These are phyloP conservation scores for Colletotrichum euphorbiae DNA, from an alignment of 2,329 filamentous ascomycete genomes.

Conservation along the genomic window DNA sequence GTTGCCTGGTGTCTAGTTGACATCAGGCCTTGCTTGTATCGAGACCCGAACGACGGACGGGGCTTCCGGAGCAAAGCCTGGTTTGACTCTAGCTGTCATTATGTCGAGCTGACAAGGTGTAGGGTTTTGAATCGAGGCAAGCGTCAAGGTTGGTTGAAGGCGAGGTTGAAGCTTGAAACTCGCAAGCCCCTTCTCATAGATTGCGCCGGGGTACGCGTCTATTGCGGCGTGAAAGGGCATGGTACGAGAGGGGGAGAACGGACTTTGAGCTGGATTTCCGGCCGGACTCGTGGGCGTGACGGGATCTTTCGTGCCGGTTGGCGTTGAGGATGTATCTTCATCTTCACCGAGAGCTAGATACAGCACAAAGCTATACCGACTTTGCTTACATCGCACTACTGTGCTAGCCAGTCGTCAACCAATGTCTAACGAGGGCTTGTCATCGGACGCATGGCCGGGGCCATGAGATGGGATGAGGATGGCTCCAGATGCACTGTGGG, in stretches of 20 bases:
- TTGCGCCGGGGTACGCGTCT: not conserved
- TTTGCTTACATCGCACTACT: too few species aligned
- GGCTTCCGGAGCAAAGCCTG: not conserved
- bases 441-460: not conserved
- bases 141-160: slow-evolving; percentile 1
- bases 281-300: too few species aligned
- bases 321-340: too few species aligned
- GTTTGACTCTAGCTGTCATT: not conserved
- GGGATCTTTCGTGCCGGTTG: too few species aligned
- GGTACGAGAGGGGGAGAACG: too few species aligned
- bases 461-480: not conserved
- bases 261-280: too few species aligned
- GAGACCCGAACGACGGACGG: not conserved
- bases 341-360: too few species aligned
- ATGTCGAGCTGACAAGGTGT: not conserved
- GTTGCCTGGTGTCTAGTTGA: too few species aligned
- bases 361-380: too few species aligned
- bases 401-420: not conserved
- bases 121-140: not conserved
- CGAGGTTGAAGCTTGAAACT: slow-evolving; percentile 28
- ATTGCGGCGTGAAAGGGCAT: too few species aligned
- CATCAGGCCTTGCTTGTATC: not conserved
- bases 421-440: not conserved
- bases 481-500: not conserved
- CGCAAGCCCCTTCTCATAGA: slow-evolving; percentile 8